Evolutionary conservation across 73 alveolate genomes (phyloP), one percentile per base, ranked within the genome.

Genomic region (Blepharisma japonicum): DNA sequence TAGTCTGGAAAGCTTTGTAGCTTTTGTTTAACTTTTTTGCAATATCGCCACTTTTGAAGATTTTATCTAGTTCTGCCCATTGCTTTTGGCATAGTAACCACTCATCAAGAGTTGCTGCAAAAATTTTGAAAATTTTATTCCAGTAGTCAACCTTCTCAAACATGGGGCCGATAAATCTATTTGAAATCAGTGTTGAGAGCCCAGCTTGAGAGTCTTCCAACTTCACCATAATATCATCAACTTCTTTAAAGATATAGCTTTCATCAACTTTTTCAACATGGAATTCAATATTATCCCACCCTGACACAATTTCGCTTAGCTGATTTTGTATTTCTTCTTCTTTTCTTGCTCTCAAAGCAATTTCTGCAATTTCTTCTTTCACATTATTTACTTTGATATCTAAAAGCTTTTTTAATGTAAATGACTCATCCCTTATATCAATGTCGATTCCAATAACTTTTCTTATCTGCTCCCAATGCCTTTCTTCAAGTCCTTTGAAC

Each of bases 11-110:
- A 72, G 83, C 86, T 61, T 90, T 83, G 77, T 83, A 86, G 80
- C 89, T 98, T 32, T 82, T 68, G 5, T 90, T 90, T 84, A 96
- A 80, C 68, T 88, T 94, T 68, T 91, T 90, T 9, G 92, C 91
- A 86, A 94, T 90, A 83, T 96, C 98, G 21, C 97, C 95, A 54
- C 97, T 86, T 68, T 86, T 81, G 14, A 91, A 77, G 61, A 91
- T 91, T 72, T 89, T 89, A 76, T 89, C 96, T 56, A 91, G 84
- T 82, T 91, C 77, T 71, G 79, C 81, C 89, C 92, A 91, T 86
- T 91, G 86, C 83, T 89, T 91, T 67, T 91, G 87, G 80, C 88
- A 91, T 5, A 83, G 0, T 74, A 80, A 56, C 84, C 91, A 84
- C 51, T 84, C 91, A 80, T 84, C 91, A 56, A 84, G 61, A 27